Percentiles rank a stretch among this genome's conserved stretches.
These are phyloP conservation scores for Chalciporus piperatoides DNA, from an alignment of 1,284 basidiomycete species.

Conservation along the genomic window DNA sequence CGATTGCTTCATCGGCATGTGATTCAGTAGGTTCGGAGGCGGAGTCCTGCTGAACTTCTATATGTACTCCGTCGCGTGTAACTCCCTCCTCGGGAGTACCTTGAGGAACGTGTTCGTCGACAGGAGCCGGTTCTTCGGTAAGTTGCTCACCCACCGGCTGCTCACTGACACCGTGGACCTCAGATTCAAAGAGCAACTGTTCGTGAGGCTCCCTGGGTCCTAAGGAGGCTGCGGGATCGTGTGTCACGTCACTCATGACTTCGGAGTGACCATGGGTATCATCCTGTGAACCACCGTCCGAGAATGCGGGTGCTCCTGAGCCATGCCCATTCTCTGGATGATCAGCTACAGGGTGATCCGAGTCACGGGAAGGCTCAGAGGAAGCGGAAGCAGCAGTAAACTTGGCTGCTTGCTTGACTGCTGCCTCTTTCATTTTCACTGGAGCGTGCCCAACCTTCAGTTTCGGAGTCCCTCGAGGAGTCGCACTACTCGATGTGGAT, in stretches of 20 bases:
- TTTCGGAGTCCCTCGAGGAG: slow-evolving; percentile 22
- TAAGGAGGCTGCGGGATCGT: slow-evolving; percentile 7
- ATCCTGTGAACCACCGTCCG: slow-evolving; percentile 13
- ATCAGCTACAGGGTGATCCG: slow-evolving; percentile 14
- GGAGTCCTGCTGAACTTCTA: slow-evolving; percentile 15
- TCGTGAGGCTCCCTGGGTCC: slow-evolving; percentile 17
- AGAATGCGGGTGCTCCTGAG: slow-evolving; percentile 8
- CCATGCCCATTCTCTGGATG: slow-evolving; percentile 24
- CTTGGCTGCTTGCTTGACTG: slow-evolving; percentile 4
- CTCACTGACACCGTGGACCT: slow-evolving; percentile 8
- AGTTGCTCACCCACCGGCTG: slow-evolving; percentile 5
- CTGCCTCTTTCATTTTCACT: slow-evolving; percentile 11
- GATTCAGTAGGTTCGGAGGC: slow-evolving; percentile 11
- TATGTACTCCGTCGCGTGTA: slow-evolving; percentile 17
- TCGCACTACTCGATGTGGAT: slow-evolving; percentile 19
- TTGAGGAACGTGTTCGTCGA: slow-evolving; percentile 8
- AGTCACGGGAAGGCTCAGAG: slow-evolving; percentile 16
- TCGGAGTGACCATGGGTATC: slow-evolving; percentile 13
- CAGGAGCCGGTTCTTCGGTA: slow-evolving; percentile 11
- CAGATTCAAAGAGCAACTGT: slow-evolving; percentile 14
- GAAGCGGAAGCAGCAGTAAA: slow-evolving; percentile 10
- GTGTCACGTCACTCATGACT: slow-evolving; percentile 4
- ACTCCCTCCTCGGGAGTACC: slow-evolving; percentile 11
- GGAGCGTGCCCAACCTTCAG: slow-evolving; percentile 19
- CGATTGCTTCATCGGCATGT: slow-evolving; percentile 6